Evolutionary conservation across 768 basidiomycete genomes (phyloP).

Genomic region (Phylloporus scabripes): DNA sequence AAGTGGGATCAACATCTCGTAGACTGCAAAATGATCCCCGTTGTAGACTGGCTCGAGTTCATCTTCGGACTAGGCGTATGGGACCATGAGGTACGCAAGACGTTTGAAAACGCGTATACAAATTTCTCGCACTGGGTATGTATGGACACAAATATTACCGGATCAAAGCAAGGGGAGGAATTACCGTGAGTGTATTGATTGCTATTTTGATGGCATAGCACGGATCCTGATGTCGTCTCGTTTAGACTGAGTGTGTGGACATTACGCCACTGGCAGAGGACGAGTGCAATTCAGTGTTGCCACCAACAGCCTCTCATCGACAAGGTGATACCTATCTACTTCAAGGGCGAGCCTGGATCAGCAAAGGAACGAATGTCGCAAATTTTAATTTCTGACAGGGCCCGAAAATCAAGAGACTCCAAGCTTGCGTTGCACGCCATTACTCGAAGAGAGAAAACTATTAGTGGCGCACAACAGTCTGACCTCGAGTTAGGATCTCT

Average conservation of each 20-base stretch:
- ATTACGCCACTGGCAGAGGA: background rate
- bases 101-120: no score
- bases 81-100: no score
- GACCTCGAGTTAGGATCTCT: background rate
- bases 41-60: slow-evolving; percentile 7
- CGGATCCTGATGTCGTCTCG: background rate
- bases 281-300: background rate
- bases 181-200: background rate
- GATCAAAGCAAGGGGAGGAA: background rate
- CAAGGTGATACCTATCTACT: background rate
- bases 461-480: background rate
- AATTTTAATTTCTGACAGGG: background rate
- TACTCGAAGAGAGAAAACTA: background rate
- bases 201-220: background rate
- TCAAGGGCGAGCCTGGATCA: background rate
- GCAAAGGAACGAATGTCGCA: background rate
- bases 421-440: background rate
- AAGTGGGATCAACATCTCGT: slow-evolving; percentile 1
- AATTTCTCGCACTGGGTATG: background rate
- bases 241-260: background rate
- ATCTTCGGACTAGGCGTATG: no score
- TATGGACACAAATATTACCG: background rate
- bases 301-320: background rate
- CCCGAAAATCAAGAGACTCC: background rate
- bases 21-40: background rate